Conservation (phyloP, 768 basidiomycete species). For the Collybia nuda region DNA sequence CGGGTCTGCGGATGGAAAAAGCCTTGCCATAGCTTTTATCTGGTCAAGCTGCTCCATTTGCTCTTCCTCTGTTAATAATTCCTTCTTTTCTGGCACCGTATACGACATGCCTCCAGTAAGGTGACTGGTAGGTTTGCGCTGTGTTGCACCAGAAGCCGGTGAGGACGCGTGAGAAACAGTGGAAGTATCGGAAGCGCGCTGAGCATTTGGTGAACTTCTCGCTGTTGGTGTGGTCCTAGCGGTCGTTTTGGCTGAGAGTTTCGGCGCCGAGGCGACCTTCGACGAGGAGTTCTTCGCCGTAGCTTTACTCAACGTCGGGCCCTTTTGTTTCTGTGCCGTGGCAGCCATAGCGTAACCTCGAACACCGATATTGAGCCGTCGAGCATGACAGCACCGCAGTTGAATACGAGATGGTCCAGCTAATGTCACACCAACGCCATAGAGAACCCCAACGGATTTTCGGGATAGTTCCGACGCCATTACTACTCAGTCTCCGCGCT, state of each 20-base stretch:
- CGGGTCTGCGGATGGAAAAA: conserved; percentile 37
- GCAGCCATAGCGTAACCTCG: conserved; percentile 10
- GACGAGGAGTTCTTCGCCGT: neutral
- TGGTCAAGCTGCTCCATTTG: conserved; percentile 35
- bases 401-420: conserved; percentile 7
- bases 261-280: neutral
- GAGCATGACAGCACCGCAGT: neutral
- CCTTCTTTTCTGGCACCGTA: conserved; percentile 12
- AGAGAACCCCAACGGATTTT: conserved; percentile 11
- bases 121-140: neutral
- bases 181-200: neutral
- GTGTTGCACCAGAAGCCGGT: neutral
- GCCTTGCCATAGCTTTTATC: conserved; percentile 29
- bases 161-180: neutral
- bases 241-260: neutral
- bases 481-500: neutral
- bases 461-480: conserved; percentile 21
- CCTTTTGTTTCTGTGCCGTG: conserved; percentile 9
- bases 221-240: neutral
- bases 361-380: neutral
- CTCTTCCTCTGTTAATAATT: conserved; percentile 27
- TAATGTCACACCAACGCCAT: conserved; percentile 5
- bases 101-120: conserved; percentile 7
- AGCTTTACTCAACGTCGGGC: neutral
- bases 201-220: neutral